Evolutionary conservation across 1,284 basidiomycete genomes (phyloP).

Genomic region (Fomitopsis pinicola): DNA sequence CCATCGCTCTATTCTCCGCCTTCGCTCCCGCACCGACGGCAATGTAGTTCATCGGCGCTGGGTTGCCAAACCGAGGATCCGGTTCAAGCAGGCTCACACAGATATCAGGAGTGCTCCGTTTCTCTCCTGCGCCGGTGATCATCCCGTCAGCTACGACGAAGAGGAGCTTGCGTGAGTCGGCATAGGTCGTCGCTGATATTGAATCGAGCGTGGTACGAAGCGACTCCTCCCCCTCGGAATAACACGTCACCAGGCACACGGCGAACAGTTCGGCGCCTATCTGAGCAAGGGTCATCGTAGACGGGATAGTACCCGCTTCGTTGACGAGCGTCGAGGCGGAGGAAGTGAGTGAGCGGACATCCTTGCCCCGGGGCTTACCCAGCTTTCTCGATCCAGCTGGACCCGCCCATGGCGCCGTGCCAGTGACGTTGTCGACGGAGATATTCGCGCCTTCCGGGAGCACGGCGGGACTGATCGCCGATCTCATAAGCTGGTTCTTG

Average conservation of each 20-base stretch:
- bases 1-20: constrained; percentile 92
- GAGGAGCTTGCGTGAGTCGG: constrained; percentile 87
- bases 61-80: constrained; percentile 94
- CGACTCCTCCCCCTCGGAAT: constrained; percentile 94
- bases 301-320: constrained; percentile 41
- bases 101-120: constrained; percentile 92
- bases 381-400: constrained; percentile 48
- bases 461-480: constrained; percentile 88
- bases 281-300: constrained; percentile 78
- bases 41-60: constrained; percentile 91
- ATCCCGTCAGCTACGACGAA: constrained; percentile 98
- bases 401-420: constrained; percentile 91
- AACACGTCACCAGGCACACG: constrained; percentile 95
- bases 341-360: constrained; percentile 42
- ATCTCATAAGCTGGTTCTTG: constrained; percentile 62
- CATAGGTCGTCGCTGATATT: constrained; percentile 87
- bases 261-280: constrained; percentile 94
- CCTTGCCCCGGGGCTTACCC: constrained; percentile 34
- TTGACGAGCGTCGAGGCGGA: constrained; percentile 53
- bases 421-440: constrained; percentile 81
- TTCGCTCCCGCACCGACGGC: constrained; percentile 90
- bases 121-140: constrained; percentile 97
- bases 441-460: constrained; percentile 94
- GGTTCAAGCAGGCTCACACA: constrained; percentile 92
- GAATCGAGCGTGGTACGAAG: constrained; percentile 91